Evolutionary conservation across 2,329 filamentous ascomycete genomes (phyloP).

Genomic region (Eutypa lata): DNA sequence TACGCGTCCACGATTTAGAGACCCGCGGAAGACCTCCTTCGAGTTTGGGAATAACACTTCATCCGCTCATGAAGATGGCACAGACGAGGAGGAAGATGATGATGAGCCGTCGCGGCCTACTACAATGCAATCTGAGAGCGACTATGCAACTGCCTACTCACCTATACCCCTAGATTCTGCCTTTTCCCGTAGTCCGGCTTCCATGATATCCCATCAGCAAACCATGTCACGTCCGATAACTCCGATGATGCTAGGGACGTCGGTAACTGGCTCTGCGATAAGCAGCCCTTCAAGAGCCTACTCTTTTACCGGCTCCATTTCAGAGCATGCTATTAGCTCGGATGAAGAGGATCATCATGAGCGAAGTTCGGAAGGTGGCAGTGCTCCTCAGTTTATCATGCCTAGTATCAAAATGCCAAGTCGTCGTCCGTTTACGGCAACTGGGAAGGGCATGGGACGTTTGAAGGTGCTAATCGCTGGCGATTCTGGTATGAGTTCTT

Average conservation of each 20-base stretch:
- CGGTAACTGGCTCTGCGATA: constrained; percentile 37
- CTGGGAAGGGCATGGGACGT: constrained; percentile 77
- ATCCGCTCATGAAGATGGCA: constrained; percentile 15
- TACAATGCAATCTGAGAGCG: constrained; percentile 10
- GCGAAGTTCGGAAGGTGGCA: constrained; percentile 38
- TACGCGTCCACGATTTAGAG: constrained; percentile 26
- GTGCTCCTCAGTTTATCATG: constrained; percentile 86
- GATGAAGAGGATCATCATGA: constrained; percentile 43
- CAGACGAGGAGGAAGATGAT: constrained; percentile 11
- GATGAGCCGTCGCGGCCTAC: constrained; percentile 10
- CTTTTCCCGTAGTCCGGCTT: constrained; percentile 29
- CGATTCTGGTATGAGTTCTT: constrained; percentile 56
- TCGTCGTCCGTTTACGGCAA: constrained; percentile 84
- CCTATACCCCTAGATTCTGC: constrained; percentile 27
- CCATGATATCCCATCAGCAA: constrained; percentile 27
- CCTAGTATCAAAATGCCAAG: constrained; percentile 90
- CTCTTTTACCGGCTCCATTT: constrained; percentile 47
- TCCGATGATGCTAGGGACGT: constrained; percentile 40
- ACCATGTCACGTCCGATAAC: constrained; percentile 43
- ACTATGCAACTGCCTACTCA: constrained; percentile 20
- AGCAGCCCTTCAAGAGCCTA: constrained; percentile 51
- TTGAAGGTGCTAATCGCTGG: constrained; percentile 88
- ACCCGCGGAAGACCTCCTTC: constrained; percentile 26
- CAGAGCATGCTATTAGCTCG: constrained; percentile 40
- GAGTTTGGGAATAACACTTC: constrained; percentile 5